Conservation (phyloP, 495 filamentous ascomycete species). For the Penicillium arizonense region DNA sequence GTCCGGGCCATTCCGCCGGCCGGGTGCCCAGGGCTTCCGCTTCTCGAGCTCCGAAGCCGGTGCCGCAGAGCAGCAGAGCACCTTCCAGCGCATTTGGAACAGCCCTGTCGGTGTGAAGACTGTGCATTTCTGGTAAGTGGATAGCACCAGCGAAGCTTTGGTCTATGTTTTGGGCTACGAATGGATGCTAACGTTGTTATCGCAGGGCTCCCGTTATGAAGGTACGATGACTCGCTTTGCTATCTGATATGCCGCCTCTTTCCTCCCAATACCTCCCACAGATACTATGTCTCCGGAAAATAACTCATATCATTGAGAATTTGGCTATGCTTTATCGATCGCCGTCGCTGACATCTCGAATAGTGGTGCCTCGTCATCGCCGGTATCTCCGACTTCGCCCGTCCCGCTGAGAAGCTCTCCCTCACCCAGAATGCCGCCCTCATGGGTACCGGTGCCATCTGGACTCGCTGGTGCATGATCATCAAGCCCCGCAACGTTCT, state of each 20-base stretch:
- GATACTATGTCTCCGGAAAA: not conserved
- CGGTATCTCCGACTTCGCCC: conserved; percentile 85
- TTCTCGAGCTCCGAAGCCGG: conserved; percentile 64
- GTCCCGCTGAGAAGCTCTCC: conserved; percentile 89
- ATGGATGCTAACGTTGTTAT: conserved; percentile 16
- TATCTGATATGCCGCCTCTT: conserved; percentile 6
- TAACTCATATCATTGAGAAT: not conserved
- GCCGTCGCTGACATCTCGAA: conserved; percentile 15
- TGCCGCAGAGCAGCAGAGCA: conserved; percentile 53
- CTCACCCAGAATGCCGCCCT: conserved; percentile 88
- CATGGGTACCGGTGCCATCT: conserved; percentile 87
- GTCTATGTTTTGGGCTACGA: not conserved
- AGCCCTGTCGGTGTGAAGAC: conserved; percentile 89
- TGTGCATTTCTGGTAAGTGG: conserved; percentile 89
- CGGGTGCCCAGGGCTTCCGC: conserved; percentile 54
- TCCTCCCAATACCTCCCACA: not conserved
- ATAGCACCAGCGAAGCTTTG: not conserved
- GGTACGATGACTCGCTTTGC: conserved; percentile 46
- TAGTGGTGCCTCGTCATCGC: conserved; percentile 90
- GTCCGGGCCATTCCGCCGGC: conserved; percentile 50
- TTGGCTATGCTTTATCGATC: not conserved
- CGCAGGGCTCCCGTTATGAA: conserved; percentile 91
- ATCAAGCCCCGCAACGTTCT: conserved; percentile 91
- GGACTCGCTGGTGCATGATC: conserved; percentile 98
- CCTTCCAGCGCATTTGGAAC: conserved; percentile 75